Evolutionary conservation across 2,329 filamentous ascomycete genomes (phyloP), one percentile per base, ranked within the genome.

Genomic region (Cercospora zeae-maydis): DNA sequence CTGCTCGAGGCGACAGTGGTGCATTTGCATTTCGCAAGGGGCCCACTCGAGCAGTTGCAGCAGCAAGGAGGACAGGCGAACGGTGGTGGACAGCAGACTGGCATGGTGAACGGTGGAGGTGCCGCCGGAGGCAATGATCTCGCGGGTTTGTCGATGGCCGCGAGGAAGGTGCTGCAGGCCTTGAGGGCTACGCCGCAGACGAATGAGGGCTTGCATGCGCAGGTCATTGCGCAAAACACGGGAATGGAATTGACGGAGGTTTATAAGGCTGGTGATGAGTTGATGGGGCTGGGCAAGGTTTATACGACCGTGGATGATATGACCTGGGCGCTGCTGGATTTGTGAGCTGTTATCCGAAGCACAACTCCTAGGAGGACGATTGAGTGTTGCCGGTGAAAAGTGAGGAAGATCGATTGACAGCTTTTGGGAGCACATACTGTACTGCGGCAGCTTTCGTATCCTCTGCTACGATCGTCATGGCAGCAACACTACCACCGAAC

Each of bases 281-380:
- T 99, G 72, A 77, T 92, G 47, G 81, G 81, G 1, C 78, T 85
- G 60, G 91, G 92, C 31, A 74, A 91, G 70, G 91, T 96, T 67
- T 99, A 92, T 78, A 91, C 92, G 30, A 99, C 96, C 9, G 84
- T 96, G 61, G 92, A 98, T 77, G 93, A 98, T 72, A 84, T 91
- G 77, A 98, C 93, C 0, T 98, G 91, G 88, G 91, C 92, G 47
- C 81, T 96, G 66, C 80, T 97, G 64, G 91, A 96, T 63, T 85
- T 83, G 66, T 88, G 75, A 75, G 67, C 54, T 10, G 36, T 37
- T n/a, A 2, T 8, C 13, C 10, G 21, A 36, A 36, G 10, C 19
- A 24, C 31, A 27, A 56, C 8, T 21, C 21, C 33, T 19, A 19
- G 34, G 11, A 19, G 24, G 14, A 16, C 21, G 4, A 27, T 21